These are phyloP conservation scores for Persicaria maculosa DNA, from an alignment of 148 eudicot species.

Conservation along the genomic window DNA sequence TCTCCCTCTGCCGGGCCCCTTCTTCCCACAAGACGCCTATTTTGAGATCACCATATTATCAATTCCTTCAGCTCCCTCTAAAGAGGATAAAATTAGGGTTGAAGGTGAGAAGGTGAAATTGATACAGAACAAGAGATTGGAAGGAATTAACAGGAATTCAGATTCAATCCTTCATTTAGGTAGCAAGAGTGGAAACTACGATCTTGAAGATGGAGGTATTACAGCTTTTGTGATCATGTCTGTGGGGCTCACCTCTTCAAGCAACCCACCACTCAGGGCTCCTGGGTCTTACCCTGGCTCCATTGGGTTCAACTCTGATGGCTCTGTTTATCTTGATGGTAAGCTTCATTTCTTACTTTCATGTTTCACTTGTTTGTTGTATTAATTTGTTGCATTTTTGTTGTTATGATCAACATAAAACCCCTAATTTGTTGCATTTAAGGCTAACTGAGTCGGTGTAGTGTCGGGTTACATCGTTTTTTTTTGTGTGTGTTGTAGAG, in stretches of 20 bases:
- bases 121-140: background rate
- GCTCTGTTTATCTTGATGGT: conserved; percentile 62
- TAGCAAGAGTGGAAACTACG: background rate
- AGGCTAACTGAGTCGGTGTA: too few relatives aligned
- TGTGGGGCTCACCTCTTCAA: conserved; percentile 34
- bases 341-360: background rate
- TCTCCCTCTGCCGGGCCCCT: conserved; percentile 79
- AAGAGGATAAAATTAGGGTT: background rate
- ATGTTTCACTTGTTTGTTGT: too few relatives aligned
- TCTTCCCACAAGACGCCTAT: conserved; percentile 78
- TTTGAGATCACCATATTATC: conserved; percentile 52
- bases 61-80: background rate
- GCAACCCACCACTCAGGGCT: conserved; percentile 24
- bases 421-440: too few relatives aligned
- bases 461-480: too few relatives aligned
- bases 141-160: background rate
- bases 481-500: too few relatives aligned
- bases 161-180: background rate
- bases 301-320: conserved; percentile 54
- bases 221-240: conserved; percentile 15
- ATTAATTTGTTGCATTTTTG: too few relatives aligned
- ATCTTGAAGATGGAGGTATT: background rate
- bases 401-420: too few relatives aligned
- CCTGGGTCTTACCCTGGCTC: conserved; percentile 53
- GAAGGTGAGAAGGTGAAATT: conserved; percentile 28